These are phyloP conservation scores for Sphagnum tenellum DNA, from an alignment of 225 moss, liverwort and hornwort genomes.

Conservation along the genomic window DNA sequence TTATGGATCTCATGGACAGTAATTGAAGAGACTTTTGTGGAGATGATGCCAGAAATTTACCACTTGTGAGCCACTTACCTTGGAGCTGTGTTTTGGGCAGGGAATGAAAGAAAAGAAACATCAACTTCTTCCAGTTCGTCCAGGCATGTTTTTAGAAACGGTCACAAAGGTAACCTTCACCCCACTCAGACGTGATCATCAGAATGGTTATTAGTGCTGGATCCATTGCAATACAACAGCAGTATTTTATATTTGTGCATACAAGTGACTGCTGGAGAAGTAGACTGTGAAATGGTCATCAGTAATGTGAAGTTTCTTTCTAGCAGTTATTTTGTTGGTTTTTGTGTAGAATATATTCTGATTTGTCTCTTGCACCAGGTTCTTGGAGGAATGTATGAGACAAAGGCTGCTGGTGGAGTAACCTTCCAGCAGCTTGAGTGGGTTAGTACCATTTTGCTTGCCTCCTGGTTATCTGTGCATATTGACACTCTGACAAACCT, in stretches of 20 bases:
- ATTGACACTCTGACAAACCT: not conserved
- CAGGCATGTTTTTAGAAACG: constrained; percentile 88
- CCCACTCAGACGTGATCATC: not conserved
- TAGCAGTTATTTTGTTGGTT: not conserved
- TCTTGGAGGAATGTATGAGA: constrained; percentile 75
- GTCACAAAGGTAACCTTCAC: constrained; percentile 50
- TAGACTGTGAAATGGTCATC: not conserved
- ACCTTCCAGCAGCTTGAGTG: constrained; percentile 98
- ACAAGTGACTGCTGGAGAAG: not conserved
- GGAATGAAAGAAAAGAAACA: constrained; percentile 28
- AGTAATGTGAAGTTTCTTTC: not conserved
- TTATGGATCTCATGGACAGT: no score
- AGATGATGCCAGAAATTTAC: no score
- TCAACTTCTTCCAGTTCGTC: constrained; percentile 74
- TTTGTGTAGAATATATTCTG: not conserved
- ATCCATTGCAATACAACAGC: not conserved
- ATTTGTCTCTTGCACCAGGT: constrained; percentile 24
- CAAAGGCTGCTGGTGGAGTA: constrained; percentile 74
- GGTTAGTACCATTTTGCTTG: constrained; percentile 32
- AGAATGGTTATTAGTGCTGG: not conserved
- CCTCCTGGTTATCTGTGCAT: not conserved
- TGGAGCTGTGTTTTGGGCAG: not conserved
- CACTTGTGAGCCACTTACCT: no score
- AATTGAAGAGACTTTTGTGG: no score
- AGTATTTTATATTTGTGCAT: not conserved